Percentiles rank a stretch among this genome's conserved stretches.
Evolutionary conservation across 805 yeast species (phyloP).

Genomic region (Candida stauntonica): DNA sequence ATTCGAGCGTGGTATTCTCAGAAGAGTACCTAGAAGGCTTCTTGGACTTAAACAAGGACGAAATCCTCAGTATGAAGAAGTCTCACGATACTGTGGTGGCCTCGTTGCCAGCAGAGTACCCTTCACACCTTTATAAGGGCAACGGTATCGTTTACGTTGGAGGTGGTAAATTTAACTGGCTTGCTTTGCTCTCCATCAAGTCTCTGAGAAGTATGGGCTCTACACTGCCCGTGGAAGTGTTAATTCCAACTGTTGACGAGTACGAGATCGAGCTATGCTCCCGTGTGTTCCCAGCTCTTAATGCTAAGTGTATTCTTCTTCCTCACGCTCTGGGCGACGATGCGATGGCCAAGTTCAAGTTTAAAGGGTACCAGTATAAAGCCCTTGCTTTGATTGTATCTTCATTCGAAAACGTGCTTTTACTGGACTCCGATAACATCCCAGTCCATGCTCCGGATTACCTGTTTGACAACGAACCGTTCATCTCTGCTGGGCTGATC

Average conservation of each 20-base stretch:
- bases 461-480: conserved; percentile 56
- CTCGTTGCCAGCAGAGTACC: conserved; percentile 44
- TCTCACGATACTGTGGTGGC: conserved; percentile 46
- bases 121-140: conserved; percentile 43
- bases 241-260: conserved; percentile 61
- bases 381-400: conserved; percentile 67
- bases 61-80: conserved; percentile 38
- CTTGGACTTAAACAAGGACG: conserved; percentile 40
- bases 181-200: conserved; percentile 46
- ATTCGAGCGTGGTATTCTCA: conserved; percentile 39
- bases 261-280: conserved; percentile 66
- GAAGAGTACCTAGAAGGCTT: conserved; percentile 50
- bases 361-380: conserved; percentile 63
- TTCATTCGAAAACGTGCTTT: conserved; percentile 66
- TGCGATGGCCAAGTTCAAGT: conserved; percentile 44
- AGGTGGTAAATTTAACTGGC: conserved; percentile 56
- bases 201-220: conserved; percentile 45
- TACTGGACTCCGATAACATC: conserved; percentile 68
- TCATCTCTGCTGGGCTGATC: conserved; percentile 44
- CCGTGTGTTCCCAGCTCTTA: conserved; percentile 52
- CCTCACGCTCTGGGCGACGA: conserved; percentile 56
- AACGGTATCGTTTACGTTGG: conserved; percentile 63
- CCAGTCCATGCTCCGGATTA: conserved; percentile 63
- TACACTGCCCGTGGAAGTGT: conserved; percentile 65
- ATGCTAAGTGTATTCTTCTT: conserved; percentile 63